Conservation (phyloP, 495 filamentous ascomycete species). For the Talaromyces borbonicus region DNA sequence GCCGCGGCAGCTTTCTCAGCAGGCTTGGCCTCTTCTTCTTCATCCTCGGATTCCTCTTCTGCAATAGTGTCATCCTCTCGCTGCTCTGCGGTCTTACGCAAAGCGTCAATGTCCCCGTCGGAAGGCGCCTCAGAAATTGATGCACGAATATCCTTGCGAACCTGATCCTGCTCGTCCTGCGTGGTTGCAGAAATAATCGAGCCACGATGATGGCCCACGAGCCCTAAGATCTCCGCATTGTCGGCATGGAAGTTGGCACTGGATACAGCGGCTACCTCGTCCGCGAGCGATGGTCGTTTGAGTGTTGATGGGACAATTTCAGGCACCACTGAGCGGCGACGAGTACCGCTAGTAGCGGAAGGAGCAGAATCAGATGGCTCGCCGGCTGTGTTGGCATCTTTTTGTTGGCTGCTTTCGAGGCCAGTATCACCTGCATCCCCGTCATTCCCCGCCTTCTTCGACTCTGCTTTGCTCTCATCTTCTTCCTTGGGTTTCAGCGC, state of each 20-base stretch:
- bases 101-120: constrained; percentile 20
- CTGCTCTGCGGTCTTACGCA: constrained; percentile 9
- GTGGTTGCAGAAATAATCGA: constrained; percentile 30
- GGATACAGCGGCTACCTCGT: constrained; percentile 34
- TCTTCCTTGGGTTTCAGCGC: background rate
- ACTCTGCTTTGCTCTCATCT: constrained; percentile 6
- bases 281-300: constrained; percentile 28
- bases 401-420: constrained; percentile 12
- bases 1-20: background rate
- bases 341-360: too few relatives aligned
- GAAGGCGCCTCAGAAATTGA: constrained; percentile 24
- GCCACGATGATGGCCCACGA: constrained; percentile 35
- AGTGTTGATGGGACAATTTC: constrained; percentile 18
- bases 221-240: constrained; percentile 29
- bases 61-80: constrained; percentile 10
- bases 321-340: constrained; percentile 22
- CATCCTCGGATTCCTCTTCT: constrained; percentile 8
- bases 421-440: too few relatives aligned
- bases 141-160: constrained; percentile 27
- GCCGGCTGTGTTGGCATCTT: background rate
- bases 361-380: too few relatives aligned
- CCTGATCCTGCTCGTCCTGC: constrained; percentile 27
- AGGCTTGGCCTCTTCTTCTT: constrained; percentile 7
- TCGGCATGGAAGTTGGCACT: constrained; percentile 36
- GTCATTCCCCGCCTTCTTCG: too few relatives aligned